These are phyloP conservation scores for Hemileccinum rubropunctum DNA, from an alignment of 768 basidiomycete species.

Conservation along the genomic window DNA sequence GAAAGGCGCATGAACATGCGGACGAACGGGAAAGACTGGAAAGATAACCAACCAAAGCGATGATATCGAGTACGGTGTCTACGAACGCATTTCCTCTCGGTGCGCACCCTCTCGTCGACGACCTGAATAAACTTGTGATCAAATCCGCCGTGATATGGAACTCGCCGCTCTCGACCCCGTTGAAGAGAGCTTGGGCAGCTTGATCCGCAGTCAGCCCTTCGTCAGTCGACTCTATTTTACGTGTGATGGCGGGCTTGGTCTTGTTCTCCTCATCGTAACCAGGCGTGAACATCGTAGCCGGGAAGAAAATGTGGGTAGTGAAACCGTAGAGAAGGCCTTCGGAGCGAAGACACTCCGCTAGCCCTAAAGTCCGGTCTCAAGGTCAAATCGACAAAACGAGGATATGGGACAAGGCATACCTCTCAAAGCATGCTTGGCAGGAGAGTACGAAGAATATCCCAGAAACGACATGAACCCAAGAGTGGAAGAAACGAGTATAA, in stretches of 20 bases:
- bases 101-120: slow-evolving; percentile 57
- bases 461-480: slow-evolving; percentile 73
- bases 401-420: slow-evolving; percentile 42
- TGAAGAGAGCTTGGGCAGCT: slow-evolving; percentile 56
- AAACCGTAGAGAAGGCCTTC: slow-evolving; percentile 79
- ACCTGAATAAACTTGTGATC: slow-evolving; percentile 64
- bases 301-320: slow-evolving; percentile 78
- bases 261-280: slow-evolving; percentile 76
- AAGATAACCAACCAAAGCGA: slow-evolving; percentile 42
- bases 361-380: slow-evolving; percentile 43
- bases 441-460: slow-evolving; percentile 78
- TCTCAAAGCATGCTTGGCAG: slow-evolving; percentile 82
- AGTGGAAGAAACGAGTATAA: slow-evolving; percentile 73
- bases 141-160: slow-evolving; percentile 76
- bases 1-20: neutral
- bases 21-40: neutral
- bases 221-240: slow-evolving; percentile 75
- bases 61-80: slow-evolving; percentile 44
- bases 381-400: neutral
- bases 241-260: slow-evolving; percentile 71
- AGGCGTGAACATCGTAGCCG: slow-evolving; percentile 75
- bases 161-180: slow-evolving; percentile 68
- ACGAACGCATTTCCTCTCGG: slow-evolving; percentile 56
- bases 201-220: slow-evolving; percentile 58
- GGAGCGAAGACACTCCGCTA: slow-evolving; percentile 79